Evolutionary conservation across 2,329 filamentous ascomycete species (phyloP).

Genomic region (Sporothrix luriei): DNA sequence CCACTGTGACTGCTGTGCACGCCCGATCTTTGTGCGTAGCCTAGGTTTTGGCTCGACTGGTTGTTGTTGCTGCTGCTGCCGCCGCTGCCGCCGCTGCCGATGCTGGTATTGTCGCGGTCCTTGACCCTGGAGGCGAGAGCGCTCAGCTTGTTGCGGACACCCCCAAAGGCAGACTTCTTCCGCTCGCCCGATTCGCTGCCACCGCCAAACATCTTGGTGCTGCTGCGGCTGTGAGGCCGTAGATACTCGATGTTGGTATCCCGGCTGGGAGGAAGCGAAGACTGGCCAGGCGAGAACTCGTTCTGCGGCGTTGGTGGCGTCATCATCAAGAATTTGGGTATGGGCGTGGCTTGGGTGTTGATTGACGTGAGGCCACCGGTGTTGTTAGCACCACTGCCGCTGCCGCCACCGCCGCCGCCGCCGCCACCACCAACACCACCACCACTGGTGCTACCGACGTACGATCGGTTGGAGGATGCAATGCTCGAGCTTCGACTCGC

Average conservation of each 20-base stretch:
- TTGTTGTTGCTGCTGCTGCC: neutral
- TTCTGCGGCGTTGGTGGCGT: constrained; percentile 50
- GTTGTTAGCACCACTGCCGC: neutral
- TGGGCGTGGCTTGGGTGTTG: constrained; percentile 36
- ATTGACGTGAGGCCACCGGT: constrained; percentile 4
- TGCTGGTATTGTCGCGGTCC: constrained; percentile 32
- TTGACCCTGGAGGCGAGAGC: constrained; percentile 39
- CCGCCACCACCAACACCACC: neutral
- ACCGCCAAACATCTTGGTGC: constrained; percentile 24
- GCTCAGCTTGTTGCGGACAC: constrained; percentile 38
- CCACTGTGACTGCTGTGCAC: constrained; percentile 28
- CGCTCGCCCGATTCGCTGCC: constrained; percentile 33
- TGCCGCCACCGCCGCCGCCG: no score
- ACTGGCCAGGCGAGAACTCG: neutral
- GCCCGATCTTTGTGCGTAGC: neutral
- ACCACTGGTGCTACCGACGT: constrained; percentile 38
- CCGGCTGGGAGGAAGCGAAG: constrained; percentile 24
- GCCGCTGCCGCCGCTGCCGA: neutral
- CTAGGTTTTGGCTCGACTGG: neutral
- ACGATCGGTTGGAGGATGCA: constrained; percentile 51
- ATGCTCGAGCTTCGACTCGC: constrained; percentile 58
- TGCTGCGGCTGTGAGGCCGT: constrained; percentile 35
- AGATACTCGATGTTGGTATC: constrained; percentile 36
- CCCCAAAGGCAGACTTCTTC: constrained; percentile 33
- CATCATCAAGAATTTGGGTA: constrained; percentile 52